These are phyloP conservation scores for Chlamydomonas applanata DNA, from an alignment of 139 green algal genomes.

Conservation along the genomic window DNA sequence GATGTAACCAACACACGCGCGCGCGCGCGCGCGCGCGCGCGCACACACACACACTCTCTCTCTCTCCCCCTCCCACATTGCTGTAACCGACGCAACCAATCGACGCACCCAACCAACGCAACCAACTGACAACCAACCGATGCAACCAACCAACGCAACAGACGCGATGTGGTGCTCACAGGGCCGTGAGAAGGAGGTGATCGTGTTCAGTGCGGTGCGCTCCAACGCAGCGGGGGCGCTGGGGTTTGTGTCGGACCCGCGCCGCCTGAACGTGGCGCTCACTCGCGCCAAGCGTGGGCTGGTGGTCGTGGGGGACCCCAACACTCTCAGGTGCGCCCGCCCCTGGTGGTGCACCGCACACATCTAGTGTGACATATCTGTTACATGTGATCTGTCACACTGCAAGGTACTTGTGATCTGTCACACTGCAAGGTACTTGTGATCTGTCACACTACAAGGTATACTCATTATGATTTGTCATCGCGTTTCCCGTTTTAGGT, in stretches of 20 bases:
- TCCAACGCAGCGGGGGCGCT: constrained; percentile 64
- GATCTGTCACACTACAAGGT: background rate
- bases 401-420: background rate
- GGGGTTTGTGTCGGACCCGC: constrained; percentile 82
- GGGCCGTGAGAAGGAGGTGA: constrained; percentile 88
- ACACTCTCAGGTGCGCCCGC: constrained; percentile 38
- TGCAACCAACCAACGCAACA: no score
- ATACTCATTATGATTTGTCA: background rate
- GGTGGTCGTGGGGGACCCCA: constrained; percentile 51
- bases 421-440: background rate
- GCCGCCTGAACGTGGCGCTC: constrained; percentile 89
- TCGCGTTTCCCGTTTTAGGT: background rate
- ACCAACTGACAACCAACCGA: no score
- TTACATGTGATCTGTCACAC: background rate
- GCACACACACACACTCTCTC: no score
- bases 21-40: no score
- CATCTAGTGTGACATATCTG: background rate
- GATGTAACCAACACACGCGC: no score
- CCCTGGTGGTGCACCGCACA: background rate
- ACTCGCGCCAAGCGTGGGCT: constrained; percentile 69
- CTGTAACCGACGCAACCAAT: no score
- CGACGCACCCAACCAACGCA: no score
- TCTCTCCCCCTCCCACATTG: no score
- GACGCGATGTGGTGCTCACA: constrained; percentile 4
- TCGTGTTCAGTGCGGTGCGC: constrained; percentile 87